Percentiles rank a stretch among this genome's conserved stretches.
phyloP scores from a whole-genome alignment of 495 filamentous ascomycete species.

The Cairneyella variabilis region DNA sequence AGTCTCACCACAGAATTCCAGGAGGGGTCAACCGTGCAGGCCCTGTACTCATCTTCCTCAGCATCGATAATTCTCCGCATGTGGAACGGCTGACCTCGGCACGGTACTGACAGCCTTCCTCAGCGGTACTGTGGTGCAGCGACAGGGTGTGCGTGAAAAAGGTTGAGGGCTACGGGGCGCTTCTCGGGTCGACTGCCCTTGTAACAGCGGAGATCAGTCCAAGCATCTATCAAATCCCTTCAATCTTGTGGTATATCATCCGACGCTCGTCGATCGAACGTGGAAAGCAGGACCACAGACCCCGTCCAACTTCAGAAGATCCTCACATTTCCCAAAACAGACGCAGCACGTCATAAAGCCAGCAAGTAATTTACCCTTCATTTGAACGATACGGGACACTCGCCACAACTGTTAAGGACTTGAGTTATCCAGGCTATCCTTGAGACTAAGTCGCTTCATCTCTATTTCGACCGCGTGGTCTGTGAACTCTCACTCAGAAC shows the following conservation, averaged over 20 bases:
- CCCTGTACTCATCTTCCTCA: constrained; percentile 24
- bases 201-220: constrained; percentile 19
- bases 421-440: constrained; percentile 18
- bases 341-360: constrained; percentile 25
- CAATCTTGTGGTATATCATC: constrained; percentile 26
- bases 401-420: constrained; percentile 16
- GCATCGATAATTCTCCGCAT: constrained; percentile 26
- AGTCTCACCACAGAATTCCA: constrained; percentile 16
- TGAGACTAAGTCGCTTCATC: constrained; percentile 10
- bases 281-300: constrained; percentile 18
- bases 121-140: constrained; percentile 7
- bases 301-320: constrained; percentile 14
- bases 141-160: constrained; percentile 10
- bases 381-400: constrained; percentile 22
- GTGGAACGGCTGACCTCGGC: constrained; percentile 17
- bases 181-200: constrained; percentile 20
- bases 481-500: constrained; percentile 16
- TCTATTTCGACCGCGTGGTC: constrained; percentile 17
- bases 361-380: constrained; percentile 23
- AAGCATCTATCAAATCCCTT: constrained; percentile 18
- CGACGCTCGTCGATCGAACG: constrained; percentile 20
- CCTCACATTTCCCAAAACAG: constrained; percentile 20
- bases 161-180: constrained; percentile 15
- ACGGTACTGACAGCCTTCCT: constrained; percentile 17
- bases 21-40: constrained; percentile 16